Evolutionary conservation across 495 filamentous ascomycete species (phyloP).

Genomic region (Ramalina intermedia): DNA sequence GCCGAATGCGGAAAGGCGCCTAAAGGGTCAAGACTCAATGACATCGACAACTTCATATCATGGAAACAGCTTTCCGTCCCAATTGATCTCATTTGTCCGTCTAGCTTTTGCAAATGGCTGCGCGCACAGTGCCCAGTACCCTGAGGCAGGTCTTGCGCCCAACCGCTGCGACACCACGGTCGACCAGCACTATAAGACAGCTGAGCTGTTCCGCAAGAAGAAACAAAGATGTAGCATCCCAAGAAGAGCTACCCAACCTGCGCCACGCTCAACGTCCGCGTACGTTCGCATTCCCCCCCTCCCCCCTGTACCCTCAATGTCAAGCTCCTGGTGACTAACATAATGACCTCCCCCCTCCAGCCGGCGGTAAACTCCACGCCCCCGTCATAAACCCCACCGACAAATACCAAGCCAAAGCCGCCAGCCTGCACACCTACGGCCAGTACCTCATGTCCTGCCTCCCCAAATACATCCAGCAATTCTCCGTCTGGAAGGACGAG

Average conservation of each 20-base stretch:
- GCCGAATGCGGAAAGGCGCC: not conserved
- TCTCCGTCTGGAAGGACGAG: slow-evolving; percentile 99
- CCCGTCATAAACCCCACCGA: slow-evolving; percentile 85
- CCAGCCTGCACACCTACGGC: slow-evolving; percentile 81
- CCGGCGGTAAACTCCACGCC: slow-evolving; percentile 49
- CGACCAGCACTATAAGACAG: slow-evolving; percentile 4
- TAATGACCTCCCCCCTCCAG: slow-evolving; percentile 23
- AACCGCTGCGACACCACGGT: not conserved
- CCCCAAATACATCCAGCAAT: slow-evolving; percentile 97
- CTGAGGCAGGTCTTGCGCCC: not conserved
- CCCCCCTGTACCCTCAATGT: not conserved
- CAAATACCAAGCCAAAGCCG: slow-evolving; percentile 74
- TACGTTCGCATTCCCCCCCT: slow-evolving; percentile 22
- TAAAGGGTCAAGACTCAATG: not conserved
- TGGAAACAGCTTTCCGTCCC: not conserved
- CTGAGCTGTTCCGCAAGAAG: slow-evolving; percentile 14
- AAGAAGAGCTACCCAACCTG: slow-evolving; percentile 44
- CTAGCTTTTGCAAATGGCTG: not conserved
- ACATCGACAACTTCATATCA: not conserved
- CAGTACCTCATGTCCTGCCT: slow-evolving; percentile 92
- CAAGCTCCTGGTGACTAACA: not conserved
- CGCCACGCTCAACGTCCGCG: slow-evolving; percentile 47
- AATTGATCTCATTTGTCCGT: not conserved
- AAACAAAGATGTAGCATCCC: slow-evolving; percentile 19
- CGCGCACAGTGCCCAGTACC: not conserved